These are phyloP conservation scores for Claviceps pusilla DNA, from an alignment of 2,329 filamentous ascomycete species.

Conservation along the genomic window DNA sequence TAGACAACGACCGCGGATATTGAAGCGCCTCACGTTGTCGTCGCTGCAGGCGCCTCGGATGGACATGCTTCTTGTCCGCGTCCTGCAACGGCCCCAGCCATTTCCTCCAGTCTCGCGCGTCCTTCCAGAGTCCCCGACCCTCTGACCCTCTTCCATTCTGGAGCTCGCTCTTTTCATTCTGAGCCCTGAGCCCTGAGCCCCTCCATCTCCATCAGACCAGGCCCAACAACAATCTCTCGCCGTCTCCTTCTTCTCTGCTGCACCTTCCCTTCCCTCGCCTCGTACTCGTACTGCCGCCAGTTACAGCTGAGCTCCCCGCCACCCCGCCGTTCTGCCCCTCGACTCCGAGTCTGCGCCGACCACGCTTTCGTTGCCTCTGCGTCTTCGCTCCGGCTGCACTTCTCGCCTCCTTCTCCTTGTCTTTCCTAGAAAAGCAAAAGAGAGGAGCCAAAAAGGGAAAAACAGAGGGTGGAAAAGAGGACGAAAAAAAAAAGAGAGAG, in stretches of 20 bases:
- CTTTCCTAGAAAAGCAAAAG: background rate
- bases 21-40: constrained; percentile 12
- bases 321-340: background rate
- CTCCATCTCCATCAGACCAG: constrained; percentile 1
- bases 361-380: too few species aligned
- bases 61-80: constrained; percentile 15
- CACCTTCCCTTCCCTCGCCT: background rate
- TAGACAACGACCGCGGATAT: constrained; percentile 11
- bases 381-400: background rate
- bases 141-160: too few species aligned
- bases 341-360: background rate
- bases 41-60: constrained; percentile 10
- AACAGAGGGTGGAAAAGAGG: background rate
- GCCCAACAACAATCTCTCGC: constrained; percentile 4
- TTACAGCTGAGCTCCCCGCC: background rate
- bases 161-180: background rate
- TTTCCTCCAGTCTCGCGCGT: background rate
- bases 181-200: constrained; percentile 7
- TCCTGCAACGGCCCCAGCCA: constrained; percentile 11
- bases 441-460: background rate
- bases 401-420: background rate
- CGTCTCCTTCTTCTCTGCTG: background rate
- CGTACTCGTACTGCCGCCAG: background rate
- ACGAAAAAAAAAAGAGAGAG: background rate
- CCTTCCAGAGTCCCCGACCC: constrained; percentile 7